Evolutionary conservation across 1,284 basidiomycete genomes (phyloP).

Genomic region (Leccinum brunneo-olivaceum): DNA sequence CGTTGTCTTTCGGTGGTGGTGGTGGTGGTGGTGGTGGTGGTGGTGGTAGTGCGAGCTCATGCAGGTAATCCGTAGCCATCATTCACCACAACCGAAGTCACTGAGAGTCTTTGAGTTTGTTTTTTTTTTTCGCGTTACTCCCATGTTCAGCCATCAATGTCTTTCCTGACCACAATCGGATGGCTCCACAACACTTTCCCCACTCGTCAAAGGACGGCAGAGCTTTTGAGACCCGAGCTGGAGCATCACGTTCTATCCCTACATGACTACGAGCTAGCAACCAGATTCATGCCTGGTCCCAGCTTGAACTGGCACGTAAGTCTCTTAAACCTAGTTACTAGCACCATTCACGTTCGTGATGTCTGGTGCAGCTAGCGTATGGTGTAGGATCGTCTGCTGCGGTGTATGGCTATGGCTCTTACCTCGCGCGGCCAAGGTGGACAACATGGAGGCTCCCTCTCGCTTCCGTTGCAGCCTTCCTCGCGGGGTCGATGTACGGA

Average conservation of each 20-base stretch:
- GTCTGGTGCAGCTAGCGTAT: conserved; percentile 22
- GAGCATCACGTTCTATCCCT: conserved; percentile 47
- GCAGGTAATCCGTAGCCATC: not conserved
- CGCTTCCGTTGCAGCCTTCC: conserved; percentile 20
- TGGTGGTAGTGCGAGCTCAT: conserved; percentile 10
- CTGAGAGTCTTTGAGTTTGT: not conserved
- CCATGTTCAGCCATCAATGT: conserved; percentile 12
- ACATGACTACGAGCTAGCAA: conserved; percentile 50
- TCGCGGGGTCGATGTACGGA: conserved; percentile 27
- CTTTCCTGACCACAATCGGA: conserved; percentile 22
- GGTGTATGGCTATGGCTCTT: conserved; percentile 26
- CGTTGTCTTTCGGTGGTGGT: conserved; percentile 38
- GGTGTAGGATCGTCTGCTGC: conserved; percentile 23
- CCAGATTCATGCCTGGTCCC: conserved; percentile 43
- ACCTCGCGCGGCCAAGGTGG: conserved; percentile 28
- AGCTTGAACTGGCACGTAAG: conserved; percentile 39
- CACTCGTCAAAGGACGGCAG: conserved; percentile 30
- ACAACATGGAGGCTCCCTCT: conserved; percentile 20
- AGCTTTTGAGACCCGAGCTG: conserved; percentile 52
- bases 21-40: conserved; percentile 16
- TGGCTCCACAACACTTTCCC: conserved; percentile 39
- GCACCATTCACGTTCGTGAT: conserved; percentile 2
- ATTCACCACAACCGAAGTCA: not conserved
- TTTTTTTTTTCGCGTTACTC: not conserved
- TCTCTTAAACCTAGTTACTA: conserved; percentile 6